Evolutionary conservation across 148 eudicot genomes (phyloP).

Genomic region (Agrostemma githago): DNA sequence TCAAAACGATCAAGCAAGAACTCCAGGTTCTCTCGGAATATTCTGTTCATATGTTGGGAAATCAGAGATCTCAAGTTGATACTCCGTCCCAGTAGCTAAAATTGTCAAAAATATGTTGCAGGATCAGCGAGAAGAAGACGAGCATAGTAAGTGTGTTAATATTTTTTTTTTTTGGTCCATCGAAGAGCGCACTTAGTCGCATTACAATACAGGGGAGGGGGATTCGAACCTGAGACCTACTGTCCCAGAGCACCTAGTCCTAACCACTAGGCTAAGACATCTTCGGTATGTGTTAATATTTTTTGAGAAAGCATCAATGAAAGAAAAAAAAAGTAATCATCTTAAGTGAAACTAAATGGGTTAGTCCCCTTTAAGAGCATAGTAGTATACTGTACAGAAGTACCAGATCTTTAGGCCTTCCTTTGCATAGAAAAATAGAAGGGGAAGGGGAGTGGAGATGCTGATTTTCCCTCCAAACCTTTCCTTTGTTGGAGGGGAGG

Average conservation of each 20-base stretch:
- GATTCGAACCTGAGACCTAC: no score
- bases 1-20: conserved; percentile 90
- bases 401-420: not conserved
- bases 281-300: no score
- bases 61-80: conserved; percentile 84
- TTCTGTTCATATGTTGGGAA: conserved; percentile 85
- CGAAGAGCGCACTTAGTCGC: no score
- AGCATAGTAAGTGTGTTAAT: not conserved
- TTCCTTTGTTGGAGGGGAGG: no score
- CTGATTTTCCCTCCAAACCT: no score
- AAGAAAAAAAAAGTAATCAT: not conserved
- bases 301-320: not conserved
- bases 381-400: not conserved
- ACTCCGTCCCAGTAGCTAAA: conserved; percentile 83
- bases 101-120: conserved; percentile 17
- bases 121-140: not conserved
- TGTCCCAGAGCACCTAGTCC: no score
- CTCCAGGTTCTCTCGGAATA: conserved; percentile 87
- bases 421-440: not conserved
- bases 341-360: not conserved
- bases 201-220: no score
- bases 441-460: no score
- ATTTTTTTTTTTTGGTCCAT: no score
- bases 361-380: not conserved
- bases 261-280: no score